Percentiles rank a stretch among this genome's conserved stretches.
Conservation (phyloP, 352 stramenopile species). For the Thalassiosira hispida region DNA sequence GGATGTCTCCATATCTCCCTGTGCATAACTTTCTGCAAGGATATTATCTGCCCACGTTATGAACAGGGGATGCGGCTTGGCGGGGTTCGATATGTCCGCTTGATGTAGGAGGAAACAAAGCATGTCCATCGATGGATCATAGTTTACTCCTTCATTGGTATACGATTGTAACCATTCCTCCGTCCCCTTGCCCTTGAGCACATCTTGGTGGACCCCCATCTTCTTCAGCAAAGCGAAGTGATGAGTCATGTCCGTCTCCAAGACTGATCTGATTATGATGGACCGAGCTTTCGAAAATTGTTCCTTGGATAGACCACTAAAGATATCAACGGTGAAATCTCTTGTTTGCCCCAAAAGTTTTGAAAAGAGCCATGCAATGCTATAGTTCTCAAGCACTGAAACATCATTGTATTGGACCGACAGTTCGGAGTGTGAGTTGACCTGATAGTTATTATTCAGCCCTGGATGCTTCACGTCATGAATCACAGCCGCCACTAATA, state of each 20-base stretch:
- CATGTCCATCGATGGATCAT: conserved; percentile 53
- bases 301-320: conserved; percentile 44
- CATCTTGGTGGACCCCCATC: conserved; percentile 46
- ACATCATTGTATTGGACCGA: conserved; percentile 93
- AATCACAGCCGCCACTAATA: conserved; percentile 88
- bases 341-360: conserved; percentile 46
- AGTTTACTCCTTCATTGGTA: conserved; percentile 31
- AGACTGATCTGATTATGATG: conserved; percentile 70
- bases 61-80: conserved; percentile 90
- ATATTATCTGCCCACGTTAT: conserved; percentile 92
- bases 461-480: conserved; percentile 93
- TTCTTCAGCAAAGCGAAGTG: conserved; percentile 74
- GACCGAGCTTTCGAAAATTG: conserved; percentile 57
- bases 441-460: conserved; percentile 90
- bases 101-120: conserved; percentile 80
- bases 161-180: conserved; percentile 46
- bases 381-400: conserved; percentile 88
- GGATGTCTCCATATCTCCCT: conserved; percentile 94
- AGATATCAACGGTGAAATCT: conserved; percentile 58
- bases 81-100: conserved; percentile 94
- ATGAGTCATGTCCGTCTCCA: conserved; percentile 81
- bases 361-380: conserved; percentile 63
- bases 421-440: conserved; percentile 86
- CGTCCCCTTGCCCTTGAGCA: conserved; percentile 24
- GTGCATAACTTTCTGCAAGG: conserved; percentile 93